Evolutionary conservation across 495 filamentous ascomycete species (phyloP), one percentile per base, ranked within the genome.

Genomic region (Aspergillus conjunctus): DNA sequence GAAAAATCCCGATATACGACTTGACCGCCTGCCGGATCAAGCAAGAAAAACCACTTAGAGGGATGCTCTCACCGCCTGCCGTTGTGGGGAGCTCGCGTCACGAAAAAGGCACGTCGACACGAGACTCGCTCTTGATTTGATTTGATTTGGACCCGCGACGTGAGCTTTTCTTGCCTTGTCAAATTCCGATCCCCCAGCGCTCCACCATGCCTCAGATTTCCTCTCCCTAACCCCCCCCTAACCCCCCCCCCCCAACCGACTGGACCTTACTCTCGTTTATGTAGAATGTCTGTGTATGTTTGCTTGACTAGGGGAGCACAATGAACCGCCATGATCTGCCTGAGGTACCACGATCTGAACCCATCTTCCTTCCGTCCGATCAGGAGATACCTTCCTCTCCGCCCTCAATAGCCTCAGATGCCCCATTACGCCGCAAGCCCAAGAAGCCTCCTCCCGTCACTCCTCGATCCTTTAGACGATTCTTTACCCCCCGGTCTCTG

Each of bases 401-500:
- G 39, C 78, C 78, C 43, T 80, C 78, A 21, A 75, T 78, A 60
- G 71, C 71, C 33, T 80, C 77, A 33, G 75, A 80, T 69, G 69
- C 68, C 59, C 75, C 67, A 17, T 53, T 68, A 58, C 71, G 73
- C 52, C 74, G 70, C 59, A 79, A 76, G 70, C 76, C 68, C 44
- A 77, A 72, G 63, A 81, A 81, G 53, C 75, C 76, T 56, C 80
- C 81, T 37, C 76, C 81, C n/a, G 77, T 92, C 51, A 92, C 89
- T 30, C 89, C 89, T 39, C 78, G 87, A 54, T 88, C 86, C 54
- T 96, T 96, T 66, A 85, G 75, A 43, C 81, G 85, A 31, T 97
- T 97, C 77, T 97, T 96, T 67, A 93, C 90, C 14, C 92, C 92
- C 51, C 82, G 81, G 5, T 77, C 74, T 31, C 64, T 77, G 55